Base-by-base conservation (phyloP, 495 filamentous ascomycete genomes). In the Penicillium parvum region DNA sequence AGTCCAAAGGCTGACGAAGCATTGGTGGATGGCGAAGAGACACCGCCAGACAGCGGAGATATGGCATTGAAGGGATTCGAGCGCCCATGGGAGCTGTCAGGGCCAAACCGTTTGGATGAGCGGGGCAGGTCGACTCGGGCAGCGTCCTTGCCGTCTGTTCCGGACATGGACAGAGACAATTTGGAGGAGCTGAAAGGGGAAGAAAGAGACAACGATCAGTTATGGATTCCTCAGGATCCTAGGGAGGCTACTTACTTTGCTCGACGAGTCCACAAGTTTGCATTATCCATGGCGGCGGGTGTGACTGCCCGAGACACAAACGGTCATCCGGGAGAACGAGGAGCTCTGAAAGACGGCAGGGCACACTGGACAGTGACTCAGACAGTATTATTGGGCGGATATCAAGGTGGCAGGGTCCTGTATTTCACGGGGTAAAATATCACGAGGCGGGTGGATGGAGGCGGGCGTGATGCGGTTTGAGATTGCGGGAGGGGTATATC, bases 1-100 rank as follows among this genome's bases (percentile, higher is more conserved):
- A 98, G 77, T 40, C 90, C 89, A 60, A 98, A 98, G 37, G 90
- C 90, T 42, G 83, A 89, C 5, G 94, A 94, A 45, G 88, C 92
- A 49, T 84, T 86, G 40, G 81, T 74, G 14, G 87, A 92, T 7
- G 92, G 91, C 18, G 92, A 95, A 12, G 86, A 81, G n/a, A 94
- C 74, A 26, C 78, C 74, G 43, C 71, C 74, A 15, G 81, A 79
- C 38, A 83, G 58, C 23, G 90, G 88, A 18, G 85, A 81, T 61
- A 86, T 76, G 47, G 83, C 77, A 64, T 83, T 87, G 70, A 96
- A 94, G 16, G 92, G 88, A 66, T 94, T 95, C 47, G 81, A 75
- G 66, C 85, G 84, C 53, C 82, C 83, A 63, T 87, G 83, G 56
- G 85, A 90, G 55, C 72, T 78, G 56, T 86, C 83, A 58, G 86